Evolutionary conservation across 148 eudicot genomes (phyloP), one percentile per base, ranked within the genome.

Genomic region (Vaccinium myrtillus): DNA sequence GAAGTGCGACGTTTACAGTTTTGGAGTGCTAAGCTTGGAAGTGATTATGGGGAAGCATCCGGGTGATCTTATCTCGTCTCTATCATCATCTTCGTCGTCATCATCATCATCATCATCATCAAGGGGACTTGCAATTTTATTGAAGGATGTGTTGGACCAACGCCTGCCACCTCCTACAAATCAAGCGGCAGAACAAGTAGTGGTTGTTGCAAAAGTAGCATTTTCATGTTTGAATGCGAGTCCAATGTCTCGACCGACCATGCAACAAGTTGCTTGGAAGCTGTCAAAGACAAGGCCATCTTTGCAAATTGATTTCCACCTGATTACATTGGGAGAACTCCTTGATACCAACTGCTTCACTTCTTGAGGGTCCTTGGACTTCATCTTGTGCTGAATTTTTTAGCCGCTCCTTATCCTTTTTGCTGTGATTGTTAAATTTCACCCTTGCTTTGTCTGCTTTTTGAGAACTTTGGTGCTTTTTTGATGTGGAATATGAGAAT

Each of bases 71-170:
- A 32, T 32, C 36, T 32, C 36, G 36, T 32, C 36, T 32, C 36
- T 32, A 0, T 32, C 36, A 32, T 32, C 36, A 32, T 32, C 36
- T 1, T 32, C 36, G 2, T 32, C 36, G 36, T 32, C 36, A 0
- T 32, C 36, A 32, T 32, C 36, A 1, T 32, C 36, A 32, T 32
- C 36, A 1, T 32, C 36, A 1, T 23, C 81, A 32, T 79, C 69
- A 32, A 3, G 2, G 21, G 14, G n/a, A 14, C 13, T 2, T 5
- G 14, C 7, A 8, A 79, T 79, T 15, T 18, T 79, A 18, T 56
- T 79, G 15, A 58, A 79, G 70, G 82, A 58, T 18, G 50, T 79
- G 69, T 56, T 58, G 18, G 53, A 79, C 27, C 71, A 36, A 79
- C 53, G 82, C n/a, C 53, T 79, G 0, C 50, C 30, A 9, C 49